Conservation (phyloP, 352 stramenopile genomes). For the Thraustotheca clavata region DNA sequence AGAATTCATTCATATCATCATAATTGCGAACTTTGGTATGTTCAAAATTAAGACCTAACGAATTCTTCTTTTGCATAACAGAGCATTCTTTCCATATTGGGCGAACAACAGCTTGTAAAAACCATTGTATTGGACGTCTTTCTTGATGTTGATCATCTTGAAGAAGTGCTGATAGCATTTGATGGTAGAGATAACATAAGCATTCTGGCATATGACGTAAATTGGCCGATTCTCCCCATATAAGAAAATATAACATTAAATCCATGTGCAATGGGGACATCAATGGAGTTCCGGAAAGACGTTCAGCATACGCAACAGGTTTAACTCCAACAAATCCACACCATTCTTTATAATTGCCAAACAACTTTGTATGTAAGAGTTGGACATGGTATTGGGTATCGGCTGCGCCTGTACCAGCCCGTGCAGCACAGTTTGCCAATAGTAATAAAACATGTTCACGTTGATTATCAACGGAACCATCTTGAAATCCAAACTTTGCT, state of each 20-base stretch:
- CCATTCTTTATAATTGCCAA: conserved; percentile 71
- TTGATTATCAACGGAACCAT: conserved; percentile 75
- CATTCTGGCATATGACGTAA: conserved; percentile 95
- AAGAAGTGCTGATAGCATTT: conserved; percentile 50
- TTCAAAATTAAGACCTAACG: conserved; percentile 46
- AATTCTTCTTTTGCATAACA: conserved; percentile 66
- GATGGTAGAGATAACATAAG: conserved; percentile 96
- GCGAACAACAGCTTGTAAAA: conserved; percentile 43
- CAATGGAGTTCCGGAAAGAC: conserved; percentile 20
- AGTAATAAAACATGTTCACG: conserved; percentile 74
- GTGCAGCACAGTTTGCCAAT: conserved; percentile 43
- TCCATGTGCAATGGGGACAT: conserved; percentile 71
- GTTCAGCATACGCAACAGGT: conserved; percentile 64
- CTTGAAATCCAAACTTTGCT: conserved; percentile 76
- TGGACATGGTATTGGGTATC: conserved; percentile 54
- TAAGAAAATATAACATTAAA: conserved; percentile 94
- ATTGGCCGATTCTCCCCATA: conserved; percentile 96
- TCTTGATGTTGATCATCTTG: conserved; percentile 35
- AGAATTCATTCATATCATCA: conserved; percentile 79
- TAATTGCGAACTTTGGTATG: conserved; percentile 76
- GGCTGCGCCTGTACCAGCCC: conserved; percentile 31
- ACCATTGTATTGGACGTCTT: conserved; percentile 43
- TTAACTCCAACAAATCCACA: conserved; percentile 52
- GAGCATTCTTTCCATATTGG: conserved; percentile 62
- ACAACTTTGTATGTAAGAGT: conserved; percentile 55